A percentile compares a stretch with the other conserved stretches of the same genome.
Conservation (phyloP, 805 yeast genomes). For the Pichia deserticola region DNA sequence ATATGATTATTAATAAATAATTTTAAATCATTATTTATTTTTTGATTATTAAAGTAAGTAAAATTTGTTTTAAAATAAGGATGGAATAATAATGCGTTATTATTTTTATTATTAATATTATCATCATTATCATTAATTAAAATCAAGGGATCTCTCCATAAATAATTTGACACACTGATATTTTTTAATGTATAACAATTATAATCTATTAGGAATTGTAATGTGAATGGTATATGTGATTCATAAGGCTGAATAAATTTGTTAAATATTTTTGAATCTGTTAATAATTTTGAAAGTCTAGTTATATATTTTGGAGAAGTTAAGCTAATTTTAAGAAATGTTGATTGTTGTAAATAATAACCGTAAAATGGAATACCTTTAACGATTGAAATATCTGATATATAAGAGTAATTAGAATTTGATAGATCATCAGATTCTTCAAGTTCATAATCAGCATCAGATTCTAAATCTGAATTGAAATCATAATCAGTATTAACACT, state of each 20-base stretch:
- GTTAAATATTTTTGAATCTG: conserved; percentile 36
- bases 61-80: conserved; percentile 20
- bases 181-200: conserved; percentile 82
- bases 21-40: conserved; percentile 28
- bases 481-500: not conserved
- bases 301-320: conserved; percentile 53
- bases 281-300: conserved; percentile 43
- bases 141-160: conserved; percentile 51
- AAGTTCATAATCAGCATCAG: conserved; percentile 12
- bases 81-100: conserved; percentile 7
- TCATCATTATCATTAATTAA: not conserved
- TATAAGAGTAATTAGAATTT: conserved; percentile 23
- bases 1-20: conserved; percentile 24
- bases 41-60: conserved; percentile 17
- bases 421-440: not conserved
- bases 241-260: conserved; percentile 52
- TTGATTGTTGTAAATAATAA: conserved; percentile 55
- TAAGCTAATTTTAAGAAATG: conserved; percentile 61
- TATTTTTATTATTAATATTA: not conserved
- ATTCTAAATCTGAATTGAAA: not conserved
- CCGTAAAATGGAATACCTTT: conserved; percentile 83
- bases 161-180: conserved; percentile 42
- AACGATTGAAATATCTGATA: conserved; percentile 58
- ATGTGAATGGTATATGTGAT: conserved; percentile 66
- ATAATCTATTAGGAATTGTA: conserved; percentile 78